Base-by-base conservation (phyloP, 495 filamentous ascomycete species). In the Copromyces sp. region DNA sequence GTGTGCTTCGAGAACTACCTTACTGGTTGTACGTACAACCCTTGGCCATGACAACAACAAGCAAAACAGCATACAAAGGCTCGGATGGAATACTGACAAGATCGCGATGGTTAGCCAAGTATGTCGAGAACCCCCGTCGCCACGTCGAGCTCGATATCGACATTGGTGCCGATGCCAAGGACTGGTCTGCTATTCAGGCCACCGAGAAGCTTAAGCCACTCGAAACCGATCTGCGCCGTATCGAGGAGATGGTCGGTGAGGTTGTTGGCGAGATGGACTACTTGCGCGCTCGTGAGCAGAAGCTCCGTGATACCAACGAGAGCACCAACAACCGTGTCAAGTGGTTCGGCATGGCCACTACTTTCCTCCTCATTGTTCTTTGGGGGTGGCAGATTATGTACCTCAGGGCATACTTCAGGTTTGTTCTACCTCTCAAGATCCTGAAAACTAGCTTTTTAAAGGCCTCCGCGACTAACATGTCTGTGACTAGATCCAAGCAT, bases 291-390 rank as follows among this genome's bases (percentile, higher is more conserved):
- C 88, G 95, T 76, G 95, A 99, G 86, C 94, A 97, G 88, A 95
- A 92, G 83, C 89, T 99, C 71, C 87, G 95, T 77, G 95, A 99
- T 85, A 99, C 95, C 76, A 99, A 99, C 83, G 95, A 99, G 89
- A 98, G 95, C 86, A 99, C 95, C 71, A 99, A 99, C 84, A 95
- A 94, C 82, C 89, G 95, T 71, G 95, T 99, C 71, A 99, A 98
- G 84, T 98, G 93, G 93, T 99, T 99, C 82, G 94, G 94, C 2
- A 92, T 98, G 81, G 90, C 90, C 45, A 98, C 95, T 32, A 99
- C 98, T 86, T 92, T 92, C 53, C 93, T 98, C 87, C 86, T 99
- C 75, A 87, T 98, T 72, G 92, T 88, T 35, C 85, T 99, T 74
- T 97, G 95, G 77, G 94, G 87, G 53, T 99, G 95, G 95, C 95